phyloP scores from a whole-genome alignment of 768 basidiomycete species.

The Panaeolus papilionaceus region DNA sequence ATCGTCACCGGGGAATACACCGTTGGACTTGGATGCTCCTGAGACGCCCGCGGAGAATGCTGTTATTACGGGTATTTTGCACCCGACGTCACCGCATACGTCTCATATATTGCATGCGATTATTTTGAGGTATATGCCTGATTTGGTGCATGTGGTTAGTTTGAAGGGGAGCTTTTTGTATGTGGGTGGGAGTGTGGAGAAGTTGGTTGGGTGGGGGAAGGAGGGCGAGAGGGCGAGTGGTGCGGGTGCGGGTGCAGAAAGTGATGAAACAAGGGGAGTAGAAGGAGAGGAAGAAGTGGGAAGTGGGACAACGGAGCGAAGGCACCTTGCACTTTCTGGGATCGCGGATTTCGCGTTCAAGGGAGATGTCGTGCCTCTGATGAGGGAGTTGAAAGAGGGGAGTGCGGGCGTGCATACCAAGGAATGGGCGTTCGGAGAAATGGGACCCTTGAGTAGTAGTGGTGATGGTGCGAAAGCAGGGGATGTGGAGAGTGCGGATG shows the following conservation, averaged over 20 bases:
- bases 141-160: slow-evolving; percentile 90
- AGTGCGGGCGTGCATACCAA: slow-evolving; percentile 37
- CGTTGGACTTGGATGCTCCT: background rate
- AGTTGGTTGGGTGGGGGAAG: slow-evolving; percentile 69
- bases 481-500: background rate
- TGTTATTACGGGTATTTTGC: background rate
- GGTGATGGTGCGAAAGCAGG: background rate
- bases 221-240: background rate
- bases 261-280: background rate
- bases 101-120: slow-evolving; percentile 57
- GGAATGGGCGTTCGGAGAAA: slow-evolving; percentile 21
- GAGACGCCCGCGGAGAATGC: background rate
- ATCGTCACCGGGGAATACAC: too few relatives aligned
- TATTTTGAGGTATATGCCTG: slow-evolving; percentile 67
- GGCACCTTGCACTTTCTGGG: background rate
- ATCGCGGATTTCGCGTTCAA: slow-evolving; percentile 88
- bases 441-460: background rate
- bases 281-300: background rate
- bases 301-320: background rate
- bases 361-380: slow-evolving; percentile 88
- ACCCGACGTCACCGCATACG: background rate
- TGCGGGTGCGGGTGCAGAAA: background rate
- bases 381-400: slow-evolving; percentile 89
- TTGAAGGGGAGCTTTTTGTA: slow-evolving; percentile 94
- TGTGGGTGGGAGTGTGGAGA: slow-evolving; percentile 80